phyloP scores from a whole-genome alignment of 2,329 filamentous ascomycete genomes.

The Akanthomyces lecanii region DNA sequence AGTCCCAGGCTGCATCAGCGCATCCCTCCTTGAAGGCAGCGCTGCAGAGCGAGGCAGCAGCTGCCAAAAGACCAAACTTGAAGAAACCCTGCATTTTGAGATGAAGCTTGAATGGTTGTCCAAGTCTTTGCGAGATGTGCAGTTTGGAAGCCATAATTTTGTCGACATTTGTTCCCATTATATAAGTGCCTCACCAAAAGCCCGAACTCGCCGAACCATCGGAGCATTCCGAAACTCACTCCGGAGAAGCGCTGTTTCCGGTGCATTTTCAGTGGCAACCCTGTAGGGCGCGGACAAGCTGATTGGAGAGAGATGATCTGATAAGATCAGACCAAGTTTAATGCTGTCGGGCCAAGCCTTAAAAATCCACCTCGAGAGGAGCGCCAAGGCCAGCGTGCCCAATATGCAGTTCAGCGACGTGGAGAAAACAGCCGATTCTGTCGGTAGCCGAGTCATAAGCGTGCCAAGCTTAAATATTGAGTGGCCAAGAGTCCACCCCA shows the following conservation, averaged over 20 bases:
- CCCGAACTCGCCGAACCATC: not conserved
- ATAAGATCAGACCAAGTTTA: not conserved
- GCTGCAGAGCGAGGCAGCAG: not conserved
- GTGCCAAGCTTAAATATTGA: constrained; percentile 1
- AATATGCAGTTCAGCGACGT: not conserved
- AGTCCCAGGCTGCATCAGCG: constrained; percentile 15
- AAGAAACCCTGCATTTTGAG: constrained; percentile 6
- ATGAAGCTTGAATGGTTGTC: not conserved
- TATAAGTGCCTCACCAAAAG: not conserved
- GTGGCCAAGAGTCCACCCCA: not conserved
- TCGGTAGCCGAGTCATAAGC: constrained; percentile 5
- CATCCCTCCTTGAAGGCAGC: constrained; percentile 14
- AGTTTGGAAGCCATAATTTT: not conserved
- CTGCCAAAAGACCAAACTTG: not conserved
- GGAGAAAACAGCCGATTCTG: constrained; percentile 6
- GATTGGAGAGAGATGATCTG: constrained; percentile 11
- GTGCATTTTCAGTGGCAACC: not conserved
- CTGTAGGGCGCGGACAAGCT: not conserved
- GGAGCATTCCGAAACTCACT: not conserved
- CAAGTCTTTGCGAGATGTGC: not conserved
- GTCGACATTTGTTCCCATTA: not conserved
- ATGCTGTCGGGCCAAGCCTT: not conserved
- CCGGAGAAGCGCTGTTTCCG: not conserved
- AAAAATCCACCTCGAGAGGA: not conserved
- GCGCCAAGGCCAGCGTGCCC: not conserved